Percentiles rank a stretch among this genome's conserved stretches.
These are phyloP conservation scores for Monosporascus sp. DNA, from an alignment of 2,329 filamentous ascomycete species.

Conservation along the genomic window DNA sequence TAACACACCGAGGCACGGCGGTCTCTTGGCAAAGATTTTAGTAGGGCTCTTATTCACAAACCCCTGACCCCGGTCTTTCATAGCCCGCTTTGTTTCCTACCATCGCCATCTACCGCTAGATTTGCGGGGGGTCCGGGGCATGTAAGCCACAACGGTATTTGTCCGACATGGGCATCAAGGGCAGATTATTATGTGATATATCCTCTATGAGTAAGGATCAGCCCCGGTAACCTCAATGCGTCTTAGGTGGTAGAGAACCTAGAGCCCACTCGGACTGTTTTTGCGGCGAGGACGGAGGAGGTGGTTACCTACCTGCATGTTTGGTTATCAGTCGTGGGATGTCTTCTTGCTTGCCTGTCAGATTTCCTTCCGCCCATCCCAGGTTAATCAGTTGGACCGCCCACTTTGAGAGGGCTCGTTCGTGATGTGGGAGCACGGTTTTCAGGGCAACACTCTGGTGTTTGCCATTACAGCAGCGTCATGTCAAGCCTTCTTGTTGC, in stretches of 20 bases:
- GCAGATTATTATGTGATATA: no score
- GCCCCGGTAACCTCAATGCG: not conserved
- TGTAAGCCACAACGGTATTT: no score
- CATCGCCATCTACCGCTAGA: no score
- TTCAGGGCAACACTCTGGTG: slow-evolving; percentile 10
- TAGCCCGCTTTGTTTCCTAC: no score
- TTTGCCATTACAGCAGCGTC: slow-evolving; percentile 27
- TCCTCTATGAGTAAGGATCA: not conserved
- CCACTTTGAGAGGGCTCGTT: not conserved
- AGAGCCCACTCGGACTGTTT: not conserved
- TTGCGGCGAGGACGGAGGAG: not conserved
- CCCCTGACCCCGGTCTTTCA: no score
- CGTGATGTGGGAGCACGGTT: slow-evolving; percentile 11
- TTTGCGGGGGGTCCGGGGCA: no score
- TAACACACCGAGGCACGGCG: no score
- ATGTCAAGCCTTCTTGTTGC: slow-evolving; percentile 31
- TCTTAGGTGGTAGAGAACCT: not conserved
- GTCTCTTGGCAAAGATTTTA: no score
- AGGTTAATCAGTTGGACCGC: not conserved
- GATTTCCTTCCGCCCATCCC: not conserved
- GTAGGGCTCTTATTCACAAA: no score
- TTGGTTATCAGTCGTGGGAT: not conserved
- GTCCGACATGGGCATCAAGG: no score
- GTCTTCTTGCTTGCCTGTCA: not conserved
- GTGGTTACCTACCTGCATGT: not conserved